These are phyloP conservation scores for Cubamyces sp. DNA, from an alignment of 768 basidiomycete species.

Conservation along the genomic window DNA sequence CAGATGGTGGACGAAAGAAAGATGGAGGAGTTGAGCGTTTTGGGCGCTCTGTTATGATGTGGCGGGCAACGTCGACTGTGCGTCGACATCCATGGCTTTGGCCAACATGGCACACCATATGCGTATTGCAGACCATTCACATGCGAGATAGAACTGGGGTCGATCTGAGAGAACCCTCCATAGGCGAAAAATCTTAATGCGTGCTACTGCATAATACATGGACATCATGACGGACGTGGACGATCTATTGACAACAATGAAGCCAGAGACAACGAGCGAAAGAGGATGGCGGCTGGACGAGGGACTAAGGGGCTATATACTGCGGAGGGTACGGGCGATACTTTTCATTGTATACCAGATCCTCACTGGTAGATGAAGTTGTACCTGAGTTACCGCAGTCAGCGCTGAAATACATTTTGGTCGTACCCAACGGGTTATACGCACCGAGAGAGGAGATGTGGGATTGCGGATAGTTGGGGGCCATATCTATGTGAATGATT, in stretches of 20 bases:
- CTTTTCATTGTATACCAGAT: slow-evolving; percentile 4
- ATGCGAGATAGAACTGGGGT: not conserved
- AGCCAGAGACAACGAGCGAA: not conserved
- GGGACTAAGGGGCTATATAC: not conserved
- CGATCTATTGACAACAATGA: slow-evolving; percentile 10
- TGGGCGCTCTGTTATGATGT: too few species aligned
- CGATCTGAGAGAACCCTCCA: not conserved
- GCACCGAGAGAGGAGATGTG: slow-evolving; percentile 85
- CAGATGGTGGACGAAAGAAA: too few species aligned
- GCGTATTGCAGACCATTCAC: not conserved
- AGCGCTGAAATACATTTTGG: not conserved
- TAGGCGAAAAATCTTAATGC: not conserved
- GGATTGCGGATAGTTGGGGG: slow-evolving; percentile 92
- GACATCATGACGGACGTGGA: not conserved
- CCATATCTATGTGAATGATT: slow-evolving; percentile 61
- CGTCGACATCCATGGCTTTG: too few species aligned
- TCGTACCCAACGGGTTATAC: slow-evolving; percentile 24
- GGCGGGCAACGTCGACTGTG: too few species aligned
- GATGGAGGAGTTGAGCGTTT: too few species aligned
- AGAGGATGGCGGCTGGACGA: not conserved
- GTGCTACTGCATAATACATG: slow-evolving; percentile 5
- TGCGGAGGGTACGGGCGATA: not conserved
- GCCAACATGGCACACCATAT: too few species aligned
- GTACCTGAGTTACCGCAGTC: slow-evolving; percentile 40
- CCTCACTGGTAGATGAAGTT: slow-evolving; percentile 78